Evolutionary conservation across 495 filamentous ascomycete genomes (phyloP).

Genomic region (Talaromyces nanjingensis): DNA sequence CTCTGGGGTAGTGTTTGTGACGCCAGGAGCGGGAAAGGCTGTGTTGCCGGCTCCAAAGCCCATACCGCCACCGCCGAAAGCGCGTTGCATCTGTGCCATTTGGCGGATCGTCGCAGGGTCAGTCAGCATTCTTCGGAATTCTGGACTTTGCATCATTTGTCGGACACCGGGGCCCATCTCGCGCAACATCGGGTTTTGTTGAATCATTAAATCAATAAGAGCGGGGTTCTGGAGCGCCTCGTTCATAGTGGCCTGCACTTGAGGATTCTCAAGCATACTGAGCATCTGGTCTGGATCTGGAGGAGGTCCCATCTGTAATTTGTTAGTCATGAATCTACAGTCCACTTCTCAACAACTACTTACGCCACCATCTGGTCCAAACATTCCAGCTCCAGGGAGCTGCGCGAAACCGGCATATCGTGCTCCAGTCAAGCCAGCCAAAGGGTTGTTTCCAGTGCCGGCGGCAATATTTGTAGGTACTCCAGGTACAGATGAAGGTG

Average conservation of each 20-base stretch:
- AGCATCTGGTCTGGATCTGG: slow-evolving; percentile 74
- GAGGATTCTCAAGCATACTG: slow-evolving; percentile 78
- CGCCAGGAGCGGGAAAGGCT: slow-evolving; percentile 83
- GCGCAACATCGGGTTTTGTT: slow-evolving; percentile 80
- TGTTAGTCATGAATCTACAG: background rate
- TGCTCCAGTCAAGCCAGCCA: slow-evolving; percentile 87
- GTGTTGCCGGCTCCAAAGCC: slow-evolving; percentile 31
- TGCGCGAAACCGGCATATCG: slow-evolving; percentile 89
- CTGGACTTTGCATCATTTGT: slow-evolving; percentile 75
- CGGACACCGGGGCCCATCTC: slow-evolving; percentile 74
- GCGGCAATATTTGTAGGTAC: slow-evolving; percentile 88
- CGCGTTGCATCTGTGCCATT: slow-evolving; percentile 70
- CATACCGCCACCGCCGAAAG: slow-evolving; percentile 51
- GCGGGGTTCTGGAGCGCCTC: slow-evolving; percentile 90
- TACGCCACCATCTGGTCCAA: slow-evolving; percentile 95
- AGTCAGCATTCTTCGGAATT: slow-evolving; percentile 92
- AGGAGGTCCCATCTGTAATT: slow-evolving; percentile 77
- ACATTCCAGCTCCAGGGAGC: slow-evolving; percentile 80
- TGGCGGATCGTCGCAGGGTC: slow-evolving; percentile 76
- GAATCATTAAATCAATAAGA: slow-evolving; percentile 87
- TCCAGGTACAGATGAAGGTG: slow-evolving; percentile 47
- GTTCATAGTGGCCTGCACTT: slow-evolving; percentile 75
- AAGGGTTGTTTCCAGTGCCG: slow-evolving; percentile 83
- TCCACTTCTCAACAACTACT: slow-evolving; percentile 30
- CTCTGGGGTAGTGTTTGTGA: slow-evolving; percentile 62